Evolutionary conservation across 106 monocot genomes (phyloP).

Genomic region (Platanthera zijinensis): DNA sequence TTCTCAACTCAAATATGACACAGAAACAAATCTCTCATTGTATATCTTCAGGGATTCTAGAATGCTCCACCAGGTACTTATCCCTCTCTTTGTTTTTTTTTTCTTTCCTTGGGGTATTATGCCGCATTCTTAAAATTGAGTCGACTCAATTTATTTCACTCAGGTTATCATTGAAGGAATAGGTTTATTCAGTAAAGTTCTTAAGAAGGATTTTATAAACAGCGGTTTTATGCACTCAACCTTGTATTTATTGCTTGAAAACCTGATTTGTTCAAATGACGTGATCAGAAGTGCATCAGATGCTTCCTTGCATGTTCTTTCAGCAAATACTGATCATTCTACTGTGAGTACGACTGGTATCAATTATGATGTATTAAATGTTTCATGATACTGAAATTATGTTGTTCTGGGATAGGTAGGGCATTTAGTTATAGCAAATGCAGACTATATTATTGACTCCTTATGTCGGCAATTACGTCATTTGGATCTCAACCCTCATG

Average conservation of each 20-base stretch:
- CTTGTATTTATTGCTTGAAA: conserved; percentile 71
- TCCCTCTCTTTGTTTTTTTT: conserved; percentile 9
- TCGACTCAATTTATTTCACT: conserved; percentile 8
- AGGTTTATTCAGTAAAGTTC: conserved; percentile 58
- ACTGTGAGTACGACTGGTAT: conserved; percentile 36
- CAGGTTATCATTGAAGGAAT: conserved; percentile 96
- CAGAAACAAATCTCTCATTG: conserved; percentile 34
- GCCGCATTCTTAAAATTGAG: background rate
- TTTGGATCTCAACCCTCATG: conserved; percentile 76
- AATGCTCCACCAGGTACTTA: conserved; percentile 75
- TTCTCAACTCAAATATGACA: conserved; percentile 18
- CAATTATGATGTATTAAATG: background rate
- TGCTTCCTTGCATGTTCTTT: conserved; percentile 51
- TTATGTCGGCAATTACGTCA: conserved; percentile 80
- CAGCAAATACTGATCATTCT: conserved; percentile 41
- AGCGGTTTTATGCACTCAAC: conserved; percentile 94
- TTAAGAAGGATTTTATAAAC: conserved; percentile 52
- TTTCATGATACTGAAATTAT: background rate
- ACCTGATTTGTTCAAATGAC: conserved; percentile 69
- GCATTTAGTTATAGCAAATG: conserved; percentile 79
- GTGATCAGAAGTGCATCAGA: conserved; percentile 70
- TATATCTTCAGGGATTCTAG: conserved; percentile 70
- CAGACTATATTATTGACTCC: conserved; percentile 95
- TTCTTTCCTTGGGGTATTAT: background rate
- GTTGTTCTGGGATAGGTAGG: conserved; percentile 49